phyloP scores from a whole-genome alignment of 2,329 filamentous ascomycete genomes.

The Penicillium crustosum region DNA sequence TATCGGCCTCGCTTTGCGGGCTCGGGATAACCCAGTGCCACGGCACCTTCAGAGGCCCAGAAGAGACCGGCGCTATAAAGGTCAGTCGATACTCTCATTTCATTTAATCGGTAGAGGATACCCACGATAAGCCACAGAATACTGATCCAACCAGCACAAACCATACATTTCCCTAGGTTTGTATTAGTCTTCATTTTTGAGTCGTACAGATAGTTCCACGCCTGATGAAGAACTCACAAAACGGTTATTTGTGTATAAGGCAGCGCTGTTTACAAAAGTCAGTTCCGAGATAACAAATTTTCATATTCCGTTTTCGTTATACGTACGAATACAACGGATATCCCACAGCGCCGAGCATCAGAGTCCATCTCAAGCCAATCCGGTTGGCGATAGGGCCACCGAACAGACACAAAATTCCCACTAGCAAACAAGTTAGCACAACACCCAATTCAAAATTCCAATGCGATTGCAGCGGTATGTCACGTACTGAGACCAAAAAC shows the following conservation, averaged over 20 bases:
- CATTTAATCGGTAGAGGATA: neutral
- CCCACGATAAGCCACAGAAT: slow-evolving; percentile 47
- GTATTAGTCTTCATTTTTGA: slow-evolving; percentile 3
- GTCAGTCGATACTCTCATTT: neutral
- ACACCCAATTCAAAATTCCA: neutral
- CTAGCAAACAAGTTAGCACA: slow-evolving; percentile 26
- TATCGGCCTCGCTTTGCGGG: slow-evolving; percentile 49
- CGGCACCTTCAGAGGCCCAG: slow-evolving; percentile 53
- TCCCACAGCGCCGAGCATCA: slow-evolving; percentile 46
- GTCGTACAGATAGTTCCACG: neutral
- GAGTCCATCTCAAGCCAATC: slow-evolving; percentile 49
- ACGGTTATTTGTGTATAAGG: slow-evolving; percentile 46
- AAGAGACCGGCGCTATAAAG: slow-evolving; percentile 46
- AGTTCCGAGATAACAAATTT: neutral
- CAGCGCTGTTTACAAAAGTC: slow-evolving; percentile 31
- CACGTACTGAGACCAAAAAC: slow-evolving; percentile 43
- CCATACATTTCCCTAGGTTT: slow-evolving; percentile 49
- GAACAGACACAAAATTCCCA: slow-evolving; percentile 48
- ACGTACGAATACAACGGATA: slow-evolving; percentile 49
- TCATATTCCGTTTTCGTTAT: rapidly evolving
- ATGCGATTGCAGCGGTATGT: slow-evolving; percentile 22
- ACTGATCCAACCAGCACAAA: slow-evolving; percentile 52
- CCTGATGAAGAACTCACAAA: slow-evolving; percentile 18
- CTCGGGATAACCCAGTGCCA: slow-evolving; percentile 52
- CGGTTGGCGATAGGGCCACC: slow-evolving; percentile 52